phyloP scores from a whole-genome alignment of 495 filamentous ascomycete genomes.

The Arthonia radiata region DNA sequence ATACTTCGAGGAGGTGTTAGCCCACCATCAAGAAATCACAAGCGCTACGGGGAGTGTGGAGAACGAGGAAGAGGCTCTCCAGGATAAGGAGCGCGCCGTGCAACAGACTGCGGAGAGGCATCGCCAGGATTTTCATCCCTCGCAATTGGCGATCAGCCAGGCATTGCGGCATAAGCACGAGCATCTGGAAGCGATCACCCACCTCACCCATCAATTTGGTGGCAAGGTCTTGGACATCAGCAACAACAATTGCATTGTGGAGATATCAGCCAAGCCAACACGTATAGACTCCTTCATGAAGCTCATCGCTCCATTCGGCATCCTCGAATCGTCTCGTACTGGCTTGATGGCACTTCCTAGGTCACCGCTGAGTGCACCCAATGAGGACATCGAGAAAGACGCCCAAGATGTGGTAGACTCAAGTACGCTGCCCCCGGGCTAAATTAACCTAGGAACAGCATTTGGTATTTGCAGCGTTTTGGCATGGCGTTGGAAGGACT shows the following conservation, averaged over 20 bases:
- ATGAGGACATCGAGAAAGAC: constrained; percentile 56
- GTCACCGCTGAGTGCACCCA: constrained; percentile 54
- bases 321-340: constrained; percentile 81
- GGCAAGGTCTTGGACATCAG: constrained; percentile 95
- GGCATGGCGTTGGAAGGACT: no score
- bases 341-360: constrained; percentile 91
- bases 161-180: constrained; percentile 89
- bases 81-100: constrained; percentile 3
- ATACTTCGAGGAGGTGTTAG: constrained; percentile 87
- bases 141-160: constrained; percentile 57
- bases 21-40: constrained; percentile 67
- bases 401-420: constrained; percentile 79
- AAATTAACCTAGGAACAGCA: no score
- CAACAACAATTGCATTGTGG: constrained; percentile 93
- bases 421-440: constrained; percentile 81
- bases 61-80: constrained; percentile 14
- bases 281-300: constrained; percentile 97
- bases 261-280: constrained; percentile 76
- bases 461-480: no score
- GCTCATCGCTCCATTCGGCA: constrained; percentile 82
- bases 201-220: constrained; percentile 89
- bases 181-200: constrained; percentile 81
- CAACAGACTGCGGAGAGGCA: constrained; percentile 12
- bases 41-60: constrained; percentile 13
- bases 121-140: constrained; percentile 61